phyloP scores from a whole-genome alignment of 768 basidiomycete genomes.

The Rhodotorula babjevae region DNA sequence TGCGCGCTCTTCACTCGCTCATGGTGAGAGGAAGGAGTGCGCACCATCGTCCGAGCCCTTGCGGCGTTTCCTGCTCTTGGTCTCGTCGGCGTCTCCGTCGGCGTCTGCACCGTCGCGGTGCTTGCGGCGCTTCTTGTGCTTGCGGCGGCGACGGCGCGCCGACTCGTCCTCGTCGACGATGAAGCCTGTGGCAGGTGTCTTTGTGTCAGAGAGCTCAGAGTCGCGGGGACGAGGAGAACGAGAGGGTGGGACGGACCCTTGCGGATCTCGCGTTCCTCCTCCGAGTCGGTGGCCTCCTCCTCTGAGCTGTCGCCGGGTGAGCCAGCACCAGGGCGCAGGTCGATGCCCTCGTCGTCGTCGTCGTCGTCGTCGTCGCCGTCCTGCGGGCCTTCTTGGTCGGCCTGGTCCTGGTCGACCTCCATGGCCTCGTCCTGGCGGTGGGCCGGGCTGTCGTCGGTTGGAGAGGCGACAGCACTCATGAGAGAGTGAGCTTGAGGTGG shows the following conservation, averaged over 20 bases:
- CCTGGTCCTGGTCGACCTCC: neutral
- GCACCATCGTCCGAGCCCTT: slow-evolving; percentile 30
- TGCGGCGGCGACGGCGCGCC: slow-evolving; percentile 1
- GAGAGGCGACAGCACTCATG: neutral
- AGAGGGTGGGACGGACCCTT: slow-evolving; percentile 14
- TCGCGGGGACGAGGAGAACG: too few species aligned
- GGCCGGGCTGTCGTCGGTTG: neutral
- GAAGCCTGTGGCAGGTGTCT: slow-evolving; percentile 14
- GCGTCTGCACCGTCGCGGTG: neutral
- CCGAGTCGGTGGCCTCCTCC: slow-evolving; percentile 34
- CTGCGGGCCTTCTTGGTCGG: neutral
- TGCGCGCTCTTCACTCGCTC: neutral
- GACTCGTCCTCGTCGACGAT: slow-evolving; percentile 39
- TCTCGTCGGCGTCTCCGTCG: slow-evolving; percentile 1
- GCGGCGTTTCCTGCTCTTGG: slow-evolving; percentile 16
- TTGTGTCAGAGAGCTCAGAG: too few species aligned
- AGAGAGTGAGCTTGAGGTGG: too few species aligned
- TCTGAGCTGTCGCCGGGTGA: slow-evolving; percentile 22
- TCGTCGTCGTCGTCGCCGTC: neutral
- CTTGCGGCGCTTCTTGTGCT: slow-evolving; percentile 18
- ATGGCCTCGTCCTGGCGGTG: neutral
- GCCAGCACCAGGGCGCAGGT: slow-evolving; percentile 15
- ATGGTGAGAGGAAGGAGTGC: neutral
- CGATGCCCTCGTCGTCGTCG: slow-evolving; percentile 25
- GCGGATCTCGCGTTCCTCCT: slow-evolving; percentile 32